phyloP scores from a whole-genome alignment of 352 stramenopile genomes.

The Peronospora destructor region DNA sequence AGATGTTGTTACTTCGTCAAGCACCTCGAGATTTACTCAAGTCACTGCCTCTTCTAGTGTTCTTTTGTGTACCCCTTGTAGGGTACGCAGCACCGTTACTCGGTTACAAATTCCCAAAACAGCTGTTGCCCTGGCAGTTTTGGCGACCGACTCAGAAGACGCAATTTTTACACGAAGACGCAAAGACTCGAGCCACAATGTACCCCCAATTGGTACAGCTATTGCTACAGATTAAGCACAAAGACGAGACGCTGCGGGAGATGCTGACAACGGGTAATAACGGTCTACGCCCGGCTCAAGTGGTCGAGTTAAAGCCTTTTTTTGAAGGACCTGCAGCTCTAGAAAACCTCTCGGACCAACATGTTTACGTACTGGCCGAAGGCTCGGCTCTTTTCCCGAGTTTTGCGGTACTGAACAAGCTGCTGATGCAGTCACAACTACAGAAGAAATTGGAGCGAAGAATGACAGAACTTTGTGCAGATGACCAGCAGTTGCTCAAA shows the following conservation, averaged over 20 bases:
- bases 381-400: conserved; percentile 48
- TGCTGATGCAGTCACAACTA: conserved; percentile 35
- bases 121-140: conserved; percentile 80
- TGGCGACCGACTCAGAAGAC: conserved; percentile 78
- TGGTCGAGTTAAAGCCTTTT: conserved; percentile 56
- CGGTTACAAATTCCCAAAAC: conserved; percentile 82
- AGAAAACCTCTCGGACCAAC: conserved; percentile 32
- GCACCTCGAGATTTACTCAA: conserved; percentile 80
- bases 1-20: conserved; percentile 79
- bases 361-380: conserved; percentile 50
- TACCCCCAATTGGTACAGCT: conserved; percentile 56
- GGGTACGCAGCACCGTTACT: conserved; percentile 71
- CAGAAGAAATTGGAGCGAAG: conserved; percentile 46
- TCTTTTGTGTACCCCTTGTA: conserved; percentile 65
- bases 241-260: conserved; percentile 41
- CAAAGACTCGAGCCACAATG: conserved; percentile 37
- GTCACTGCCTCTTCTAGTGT: conserved; percentile 63
- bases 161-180: conserved; percentile 73
- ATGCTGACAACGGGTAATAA: conserved; percentile 27
- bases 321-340: conserved; percentile 56
- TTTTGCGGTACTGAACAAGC: conserved; percentile 47
- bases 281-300: conserved; percentile 44
- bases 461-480: conserved; percentile 54
- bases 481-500: conserved; percentile 64
- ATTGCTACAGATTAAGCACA: conserved; percentile 58